phyloP scores from a whole-genome alignment of 2,329 filamentous ascomycete genomes.

The Trichoderma breve region DNA sequence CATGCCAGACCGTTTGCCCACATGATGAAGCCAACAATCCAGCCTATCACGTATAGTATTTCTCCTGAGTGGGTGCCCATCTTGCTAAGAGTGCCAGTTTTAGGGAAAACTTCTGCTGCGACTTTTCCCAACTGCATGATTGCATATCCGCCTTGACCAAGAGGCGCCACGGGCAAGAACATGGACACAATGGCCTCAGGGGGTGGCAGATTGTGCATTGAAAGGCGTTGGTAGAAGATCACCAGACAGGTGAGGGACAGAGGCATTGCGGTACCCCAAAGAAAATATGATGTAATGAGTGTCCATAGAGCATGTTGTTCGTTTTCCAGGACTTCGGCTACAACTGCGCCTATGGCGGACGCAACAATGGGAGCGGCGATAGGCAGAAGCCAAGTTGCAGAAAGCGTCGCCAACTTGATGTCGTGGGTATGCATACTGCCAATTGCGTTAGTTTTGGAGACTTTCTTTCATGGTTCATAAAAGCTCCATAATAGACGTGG shows the following conservation, averaged over 20 bases:
- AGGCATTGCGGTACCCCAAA: slow-evolving; percentile 8
- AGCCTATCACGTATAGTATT: neutral
- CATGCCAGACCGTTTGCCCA: slow-evolving; percentile 8
- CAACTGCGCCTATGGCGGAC: neutral
- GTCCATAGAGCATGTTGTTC: slow-evolving; percentile 7
- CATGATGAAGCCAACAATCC: slow-evolving; percentile 2
- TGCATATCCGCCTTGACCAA: slow-evolving; percentile 5
- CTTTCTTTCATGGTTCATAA: neutral
- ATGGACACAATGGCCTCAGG: neutral
- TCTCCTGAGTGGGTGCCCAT: neutral
- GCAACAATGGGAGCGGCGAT: slow-evolving; percentile 2
- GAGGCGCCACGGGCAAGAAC: neutral
- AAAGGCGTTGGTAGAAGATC: neutral
- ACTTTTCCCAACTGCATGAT: slow-evolving; percentile 12
- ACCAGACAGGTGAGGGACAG: neutral
- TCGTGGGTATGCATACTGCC: neutral
- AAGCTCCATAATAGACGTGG: neutral
- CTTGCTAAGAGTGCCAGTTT: neutral
- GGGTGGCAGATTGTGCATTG: neutral
- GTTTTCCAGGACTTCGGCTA: neutral
- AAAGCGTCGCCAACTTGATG: neutral
- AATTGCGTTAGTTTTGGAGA: neutral
- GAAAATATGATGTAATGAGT: neutral
- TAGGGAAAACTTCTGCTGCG: neutral
- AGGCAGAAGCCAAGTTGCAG: slow-evolving; percentile 8